Conservation (phyloP, 495 filamentous ascomycete genomes). For the Emericellopsis terricola region DNA sequence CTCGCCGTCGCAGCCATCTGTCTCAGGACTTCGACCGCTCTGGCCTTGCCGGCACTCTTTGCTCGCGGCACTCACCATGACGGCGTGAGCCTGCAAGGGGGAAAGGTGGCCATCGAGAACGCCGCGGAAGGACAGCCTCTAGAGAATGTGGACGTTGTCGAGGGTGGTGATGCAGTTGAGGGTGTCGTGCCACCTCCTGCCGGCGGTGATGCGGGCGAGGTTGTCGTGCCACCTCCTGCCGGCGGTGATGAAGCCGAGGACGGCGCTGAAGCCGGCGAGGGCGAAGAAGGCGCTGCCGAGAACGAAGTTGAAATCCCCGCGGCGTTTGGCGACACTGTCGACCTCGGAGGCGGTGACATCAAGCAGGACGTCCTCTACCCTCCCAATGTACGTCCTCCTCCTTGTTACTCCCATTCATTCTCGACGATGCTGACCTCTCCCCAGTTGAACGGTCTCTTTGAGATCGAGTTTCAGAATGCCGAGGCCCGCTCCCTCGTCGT, state of each 20-base stretch:
- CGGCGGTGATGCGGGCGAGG: too few relatives aligned
- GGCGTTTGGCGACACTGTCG: conserved; percentile 8
- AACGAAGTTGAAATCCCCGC: conserved; percentile 12
- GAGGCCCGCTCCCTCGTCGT: conserved; percentile 11
- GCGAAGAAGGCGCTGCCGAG: conserved; percentile 6
- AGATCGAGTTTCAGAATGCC: conserved; percentile 18
- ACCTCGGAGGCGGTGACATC: conserved; percentile 9
- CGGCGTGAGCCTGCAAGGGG: too few relatives aligned
- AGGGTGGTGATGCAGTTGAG: too few relatives aligned
- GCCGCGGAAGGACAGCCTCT: too few relatives aligned
- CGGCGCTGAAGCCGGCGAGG: background rate
- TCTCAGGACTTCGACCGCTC: too few relatives aligned
- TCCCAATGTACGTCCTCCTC: conserved; percentile 11
- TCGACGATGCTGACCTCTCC: background rate
- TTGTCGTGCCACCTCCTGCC: conserved; percentile 3
- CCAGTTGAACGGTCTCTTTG: conserved; percentile 14
- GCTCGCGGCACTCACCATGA: too few relatives aligned
- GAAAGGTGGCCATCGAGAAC: too few relatives aligned
- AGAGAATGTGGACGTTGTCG: too few relatives aligned
- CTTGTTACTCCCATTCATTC: background rate
- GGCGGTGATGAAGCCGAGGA: conserved; percentile 1
- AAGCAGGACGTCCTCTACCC: conserved; percentile 13
- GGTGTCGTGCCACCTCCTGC: too few relatives aligned
- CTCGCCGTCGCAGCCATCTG: too few relatives aligned
- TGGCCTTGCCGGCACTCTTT: too few relatives aligned